Evolutionary conservation across 768 basidiomycete genomes (phyloP).

Genomic region (Mycena galericulata): DNA sequence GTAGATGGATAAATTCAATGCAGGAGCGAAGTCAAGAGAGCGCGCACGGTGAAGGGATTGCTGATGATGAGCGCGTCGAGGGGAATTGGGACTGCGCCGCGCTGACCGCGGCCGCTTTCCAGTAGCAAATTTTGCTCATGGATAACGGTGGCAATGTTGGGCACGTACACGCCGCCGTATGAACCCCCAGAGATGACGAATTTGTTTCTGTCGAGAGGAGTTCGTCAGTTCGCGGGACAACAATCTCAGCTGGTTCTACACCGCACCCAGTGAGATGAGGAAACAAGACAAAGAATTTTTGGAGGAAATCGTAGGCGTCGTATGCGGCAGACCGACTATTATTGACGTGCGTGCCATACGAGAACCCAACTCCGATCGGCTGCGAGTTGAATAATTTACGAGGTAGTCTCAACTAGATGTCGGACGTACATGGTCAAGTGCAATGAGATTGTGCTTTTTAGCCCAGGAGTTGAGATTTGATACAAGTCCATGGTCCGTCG

Average conservation of each 20-base stretch:
- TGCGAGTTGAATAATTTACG: neutral
- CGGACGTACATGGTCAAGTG: constrained; percentile 40
- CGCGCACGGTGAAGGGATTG: constrained; percentile 39
- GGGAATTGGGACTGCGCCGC: constrained; percentile 40
- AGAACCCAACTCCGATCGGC: constrained; percentile 46
- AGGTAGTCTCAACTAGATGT: neutral
- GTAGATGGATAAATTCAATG: neutral
- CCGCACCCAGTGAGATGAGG: constrained; percentile 27
- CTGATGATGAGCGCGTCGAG: constrained; percentile 46
- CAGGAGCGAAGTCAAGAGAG: neutral
- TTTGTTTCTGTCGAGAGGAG: constrained; percentile 24
- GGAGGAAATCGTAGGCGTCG: constrained; percentile 50
- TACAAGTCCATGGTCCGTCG: constrained; percentile 1
- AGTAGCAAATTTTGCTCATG: constrained; percentile 44
- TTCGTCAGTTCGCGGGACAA: neutral
- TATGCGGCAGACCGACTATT: constrained; percentile 42
- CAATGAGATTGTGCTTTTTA: constrained; percentile 37
- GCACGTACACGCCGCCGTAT: constrained; percentile 49
- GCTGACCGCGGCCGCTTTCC: constrained; percentile 25
- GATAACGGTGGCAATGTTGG: constrained; percentile 49
- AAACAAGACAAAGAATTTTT: constrained; percentile 44
- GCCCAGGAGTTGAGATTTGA: constrained; percentile 32
- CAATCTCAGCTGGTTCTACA: no score
- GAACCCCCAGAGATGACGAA: constrained; percentile 45
- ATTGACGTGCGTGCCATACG: constrained; percentile 43